phyloP scores from a whole-genome alignment of 2,329 filamentous ascomycete genomes.

The Aureobasidium sp. region DNA sequence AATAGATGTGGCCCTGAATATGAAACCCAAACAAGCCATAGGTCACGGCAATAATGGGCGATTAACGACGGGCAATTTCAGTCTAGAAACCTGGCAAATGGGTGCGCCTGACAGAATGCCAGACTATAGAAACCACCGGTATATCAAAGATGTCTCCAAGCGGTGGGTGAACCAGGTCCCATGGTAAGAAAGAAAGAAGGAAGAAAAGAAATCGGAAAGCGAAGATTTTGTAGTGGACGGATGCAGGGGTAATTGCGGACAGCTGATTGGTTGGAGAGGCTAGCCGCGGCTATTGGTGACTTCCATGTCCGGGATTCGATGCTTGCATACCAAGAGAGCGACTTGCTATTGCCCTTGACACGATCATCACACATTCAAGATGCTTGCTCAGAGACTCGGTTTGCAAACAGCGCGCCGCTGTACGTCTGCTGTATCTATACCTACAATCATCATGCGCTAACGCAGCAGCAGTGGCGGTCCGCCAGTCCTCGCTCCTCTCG shows the following conservation, averaged over 20 bases:
- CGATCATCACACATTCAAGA: constrained; percentile 19
- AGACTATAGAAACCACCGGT: constrained; percentile 20
- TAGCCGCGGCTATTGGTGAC: neutral
- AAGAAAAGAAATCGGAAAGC: constrained; percentile 13
- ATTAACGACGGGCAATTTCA: constrained; percentile 44
- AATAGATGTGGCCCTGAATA: constrained; percentile 42
- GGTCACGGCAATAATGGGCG: constrained; percentile 34
- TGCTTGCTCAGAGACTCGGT: constrained; percentile 36
- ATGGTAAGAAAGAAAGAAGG: constrained; percentile 13
- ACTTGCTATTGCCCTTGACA: neutral
- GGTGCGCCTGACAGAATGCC: constrained; percentile 7
- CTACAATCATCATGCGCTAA: constrained; percentile 13
- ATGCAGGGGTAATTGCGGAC: too few relatives aligned
- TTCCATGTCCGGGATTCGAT: neutral
- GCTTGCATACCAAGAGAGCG: neutral
- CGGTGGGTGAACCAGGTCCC: constrained; percentile 22
- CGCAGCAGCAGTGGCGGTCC: constrained; percentile 31
- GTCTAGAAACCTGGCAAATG: constrained; percentile 33
- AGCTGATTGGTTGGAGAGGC: too few relatives aligned
- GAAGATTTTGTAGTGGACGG: neutral
- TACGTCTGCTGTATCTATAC: constrained; percentile 19
- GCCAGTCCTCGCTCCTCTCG: constrained; percentile 37
- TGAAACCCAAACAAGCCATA: constrained; percentile 41
- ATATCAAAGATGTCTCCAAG: constrained; percentile 22
- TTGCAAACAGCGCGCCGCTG: constrained; percentile 37